Base-by-base conservation (phyloP, 2,329 filamentous ascomycete species). In the Pseudogymnoascus sp. region DNA sequence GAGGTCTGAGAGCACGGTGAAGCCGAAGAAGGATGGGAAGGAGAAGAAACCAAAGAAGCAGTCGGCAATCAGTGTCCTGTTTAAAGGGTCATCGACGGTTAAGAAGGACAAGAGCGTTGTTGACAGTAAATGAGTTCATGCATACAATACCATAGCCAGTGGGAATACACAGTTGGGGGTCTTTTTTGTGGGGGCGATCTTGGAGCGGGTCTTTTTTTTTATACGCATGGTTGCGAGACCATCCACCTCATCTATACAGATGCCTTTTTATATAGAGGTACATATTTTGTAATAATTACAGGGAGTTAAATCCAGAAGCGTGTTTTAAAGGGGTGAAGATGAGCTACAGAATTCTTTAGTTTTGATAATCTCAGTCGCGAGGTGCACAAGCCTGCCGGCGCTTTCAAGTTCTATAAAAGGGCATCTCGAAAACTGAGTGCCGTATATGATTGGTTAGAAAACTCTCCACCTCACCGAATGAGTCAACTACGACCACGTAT, bases 1-100 rank as follows among this genome's bases (percentile, higher is more conserved):
- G 68, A 67, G 35, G 67, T 55, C 27, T 15, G 27, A 55, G 27
- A 55, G 45, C 8, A 55, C 45, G n/a, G 45, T 55, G 27, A 55
- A 55, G 27, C 45, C 45, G 45, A 55, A 55, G 45, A 55, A 33
- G 45, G 45, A 52, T 1, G 37, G 27, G 45, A 55, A 55, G 27
- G 45, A 33, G 45, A 55, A 55, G 27, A 55, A 55, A 18, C 45
- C 45, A 5, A 55, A 33, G 45, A 55, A 55, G 9, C 45, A 55
- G 45, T 55, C 45, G n/a, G 45, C 45, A 25, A 55, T 55, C 15
- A 55, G 45, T 55, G 27, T 55, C 8, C 45, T 55, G n/a, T 55
- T 55, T 33, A 55, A 33, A 25, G 45, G 45, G 27, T 55, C 45
- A 8, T 55, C 45, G 45, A 10, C 45, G 8, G 1, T 55, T 1